phyloP scores from a whole-genome alignment of 2,329 filamentous ascomycete species.

The Xylaria sp. region DNA sequence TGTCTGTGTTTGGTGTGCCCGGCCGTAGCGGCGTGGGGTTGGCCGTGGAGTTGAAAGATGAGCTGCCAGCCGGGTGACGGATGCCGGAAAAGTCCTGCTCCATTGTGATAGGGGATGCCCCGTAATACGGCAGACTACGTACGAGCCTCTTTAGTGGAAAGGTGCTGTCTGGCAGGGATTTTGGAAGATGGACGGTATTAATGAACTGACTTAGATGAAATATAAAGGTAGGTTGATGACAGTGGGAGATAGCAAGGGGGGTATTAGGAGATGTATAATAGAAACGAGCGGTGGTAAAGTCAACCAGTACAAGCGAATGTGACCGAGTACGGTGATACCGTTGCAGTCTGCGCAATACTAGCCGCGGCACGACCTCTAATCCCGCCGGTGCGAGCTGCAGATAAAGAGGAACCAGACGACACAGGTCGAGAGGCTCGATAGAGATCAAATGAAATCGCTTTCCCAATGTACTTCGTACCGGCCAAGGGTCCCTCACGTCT shows the following conservation, averaged over 20 bases:
- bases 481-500: background rate
- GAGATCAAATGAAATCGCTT: background rate
- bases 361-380: background rate
- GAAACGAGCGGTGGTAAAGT: background rate
- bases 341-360: background rate
- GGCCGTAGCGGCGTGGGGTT: slow-evolving; percentile 45
- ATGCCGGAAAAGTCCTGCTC: slow-evolving; percentile 29
- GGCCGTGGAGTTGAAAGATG: slow-evolving; percentile 43
- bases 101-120: slow-evolving; percentile 13
- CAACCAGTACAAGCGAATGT: background rate
- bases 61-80: slow-evolving; percentile 32
- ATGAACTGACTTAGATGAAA: background rate
- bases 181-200: no score
- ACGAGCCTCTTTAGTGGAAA: no score
- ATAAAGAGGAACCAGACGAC: background rate
- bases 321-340: background rate
- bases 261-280: no score
- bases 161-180: no score
- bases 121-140: background rate
- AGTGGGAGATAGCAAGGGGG: background rate
- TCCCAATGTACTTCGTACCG: background rate
- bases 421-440: background rate
- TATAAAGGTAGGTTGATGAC: background rate
- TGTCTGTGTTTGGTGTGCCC: slow-evolving; percentile 47
- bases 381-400: background rate